phyloP scores from a whole-genome alignment of 75 land plant species.

The Larix kaempferi region DNA sequence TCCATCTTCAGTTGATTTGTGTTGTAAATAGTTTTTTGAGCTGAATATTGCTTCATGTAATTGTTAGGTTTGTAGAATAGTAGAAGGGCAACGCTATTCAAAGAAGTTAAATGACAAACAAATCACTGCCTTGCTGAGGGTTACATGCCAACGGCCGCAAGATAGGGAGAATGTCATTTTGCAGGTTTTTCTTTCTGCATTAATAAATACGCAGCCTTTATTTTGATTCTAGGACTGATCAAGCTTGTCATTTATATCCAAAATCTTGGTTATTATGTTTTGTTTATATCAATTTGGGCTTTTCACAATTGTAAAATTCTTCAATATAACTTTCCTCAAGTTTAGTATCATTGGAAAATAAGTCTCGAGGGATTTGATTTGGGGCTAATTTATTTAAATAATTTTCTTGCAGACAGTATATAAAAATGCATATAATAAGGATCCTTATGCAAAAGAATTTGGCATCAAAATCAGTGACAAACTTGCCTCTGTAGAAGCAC shows the following conservation, averaged over 20 bases:
- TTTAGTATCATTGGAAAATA: too few relatives aligned
- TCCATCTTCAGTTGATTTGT: neutral
- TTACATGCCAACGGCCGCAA: conserved; percentile 84
- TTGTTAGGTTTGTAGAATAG: conserved; percentile 82
- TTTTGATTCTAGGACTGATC: too few relatives aligned
- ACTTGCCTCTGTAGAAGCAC: conserved; percentile 57
- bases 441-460: conserved; percentile 66
- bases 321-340: too few relatives aligned
- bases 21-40: neutral
- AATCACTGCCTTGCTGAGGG: conserved; percentile 73
- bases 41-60: neutral
- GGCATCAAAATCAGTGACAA: conserved; percentile 47
- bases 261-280: too few relatives aligned
- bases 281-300: too few relatives aligned
- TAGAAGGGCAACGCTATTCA: conserved; percentile 91
- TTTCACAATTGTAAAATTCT: too few relatives aligned
- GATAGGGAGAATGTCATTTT: conserved; percentile 73
- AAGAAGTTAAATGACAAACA: conserved; percentile 83
- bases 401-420: conserved; percentile 44
- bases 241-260: too few relatives aligned
- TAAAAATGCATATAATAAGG: conserved; percentile 39
- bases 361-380: too few relatives aligned
- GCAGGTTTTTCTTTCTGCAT: conserved; percentile 30
- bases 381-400: too few relatives aligned
- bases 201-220: too few relatives aligned